phyloP scores from a whole-genome alignment of 164 flowering plant species.

The Euptelea pleiosperma region DNA sequence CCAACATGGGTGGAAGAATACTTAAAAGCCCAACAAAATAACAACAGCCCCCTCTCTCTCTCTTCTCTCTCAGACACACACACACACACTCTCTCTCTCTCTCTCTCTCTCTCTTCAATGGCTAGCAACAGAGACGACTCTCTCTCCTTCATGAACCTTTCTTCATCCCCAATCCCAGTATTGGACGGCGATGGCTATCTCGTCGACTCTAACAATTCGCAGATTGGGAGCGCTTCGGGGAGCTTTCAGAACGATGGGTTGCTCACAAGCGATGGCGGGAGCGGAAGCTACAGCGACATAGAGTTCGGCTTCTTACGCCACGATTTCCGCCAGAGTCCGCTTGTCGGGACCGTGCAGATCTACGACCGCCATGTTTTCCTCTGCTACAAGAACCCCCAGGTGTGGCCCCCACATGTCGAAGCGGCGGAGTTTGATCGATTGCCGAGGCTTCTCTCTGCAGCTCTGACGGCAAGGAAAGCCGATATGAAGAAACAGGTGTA shows the following conservation, averaged over 20 bases:
- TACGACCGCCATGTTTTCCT: slow-evolving; percentile 85
- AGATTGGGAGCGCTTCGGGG: slow-evolving; percentile 59
- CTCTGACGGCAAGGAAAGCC: slow-evolving; percentile 57
- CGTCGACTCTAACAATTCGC: slow-evolving; percentile 27
- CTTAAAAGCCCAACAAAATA: neutral
- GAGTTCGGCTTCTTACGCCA: slow-evolving; percentile 68
- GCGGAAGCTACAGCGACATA: slow-evolving; percentile 38
- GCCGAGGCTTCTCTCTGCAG: slow-evolving; percentile 82
- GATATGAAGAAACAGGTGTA: slow-evolving; percentile 66
- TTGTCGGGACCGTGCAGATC: slow-evolving; percentile 66
- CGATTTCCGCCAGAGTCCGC: slow-evolving; percentile 55
- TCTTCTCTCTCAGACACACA: neutral
- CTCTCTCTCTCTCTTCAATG: slow-evolving; percentile 15
- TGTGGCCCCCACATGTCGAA: slow-evolving; percentile 83
- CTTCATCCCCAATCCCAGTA: slow-evolving; percentile 53
- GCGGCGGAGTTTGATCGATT: slow-evolving; percentile 93
- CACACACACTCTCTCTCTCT: neutral
- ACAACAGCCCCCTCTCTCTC: neutral
- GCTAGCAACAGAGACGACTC: slow-evolving; percentile 52
- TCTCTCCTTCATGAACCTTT: slow-evolving; percentile 36
- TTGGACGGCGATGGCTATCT: slow-evolving; percentile 39
- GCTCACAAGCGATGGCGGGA: slow-evolving; percentile 27
- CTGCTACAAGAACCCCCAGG: slow-evolving; percentile 82
- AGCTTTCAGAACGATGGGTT: slow-evolving; percentile 73
- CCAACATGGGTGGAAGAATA: slow-evolving; percentile 3